Base-by-base conservation (phyloP, 225 moss, liverwort and hornwort species). In the Asterella californica region DNA sequence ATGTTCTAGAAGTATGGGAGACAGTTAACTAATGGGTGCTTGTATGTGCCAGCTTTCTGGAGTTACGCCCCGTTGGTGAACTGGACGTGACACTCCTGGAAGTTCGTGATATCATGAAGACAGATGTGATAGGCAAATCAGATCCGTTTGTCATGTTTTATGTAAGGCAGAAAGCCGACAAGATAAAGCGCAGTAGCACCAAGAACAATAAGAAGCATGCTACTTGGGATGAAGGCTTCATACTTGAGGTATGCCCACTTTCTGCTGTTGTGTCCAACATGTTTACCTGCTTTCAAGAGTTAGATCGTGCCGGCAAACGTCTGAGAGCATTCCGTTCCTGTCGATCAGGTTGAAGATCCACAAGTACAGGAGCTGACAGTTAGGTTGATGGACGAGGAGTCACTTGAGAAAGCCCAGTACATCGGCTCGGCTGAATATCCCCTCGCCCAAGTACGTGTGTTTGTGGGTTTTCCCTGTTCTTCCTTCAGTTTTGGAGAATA, bases 291-390 rank as follows among this genome's bases (percentile, higher is more conserved):
- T n/a, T n/a, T n/a, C n/a, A n/a, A n/a, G n/a, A n/a, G n/a, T n/a
- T n/a, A n/a, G n/a, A n/a, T n/a, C n/a, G n/a, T n/a, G n/a, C n/a
- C n/a, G n/a, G n/a, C n/a, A n/a, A n/a, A n/a, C n/a, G n/a, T n/a
- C n/a, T n/a, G n/a, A n/a, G n/a, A n/a, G n/a, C n/a, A n/a, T n/a
- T n/a, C n/a, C n/a, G n/a, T n/a, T n/a, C n/a, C n/a, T n/a, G n/a
- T n/a, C n/a, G n/a, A n/a, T n/a, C 34, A 97, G 96, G 96, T 97
- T 76, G 96, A 97, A 83, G 96, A 97, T 65, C 82, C 84, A 18
- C 83, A 82, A 9, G 11, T 6, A 17, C 96, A 97, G 72, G 61
- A 59, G 29, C 67, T 97, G 82, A 91, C 94, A 33, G 76, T 97
- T 7, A 84, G 96, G 46, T 80, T 97, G 80, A 97, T 97, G 96